Percentiles rank a stretch among this genome's conserved stretches.
These are phyloP conservation scores for Coprinopsis sp. DNA, from an alignment of 768 basidiomycete genomes.

Conservation along the genomic window DNA sequence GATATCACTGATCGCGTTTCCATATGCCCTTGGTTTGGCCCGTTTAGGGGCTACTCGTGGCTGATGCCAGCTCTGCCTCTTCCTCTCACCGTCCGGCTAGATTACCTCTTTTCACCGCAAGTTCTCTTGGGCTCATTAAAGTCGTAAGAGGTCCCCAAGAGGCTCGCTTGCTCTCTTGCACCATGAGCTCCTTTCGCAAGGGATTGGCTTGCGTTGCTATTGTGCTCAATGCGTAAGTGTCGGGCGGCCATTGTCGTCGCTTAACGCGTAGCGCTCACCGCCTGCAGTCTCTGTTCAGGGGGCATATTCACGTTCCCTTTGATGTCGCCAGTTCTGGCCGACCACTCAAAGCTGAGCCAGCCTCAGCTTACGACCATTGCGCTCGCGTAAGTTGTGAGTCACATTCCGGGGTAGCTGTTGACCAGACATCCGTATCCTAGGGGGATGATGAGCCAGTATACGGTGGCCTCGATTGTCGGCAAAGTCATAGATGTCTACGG, in stretches of 20 bases:
- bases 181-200: neutral
- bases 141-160: too few relatives aligned
- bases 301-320: slow-evolving; percentile 78
- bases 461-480: slow-evolving; percentile 65
- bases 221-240: slow-evolving; percentile 4
- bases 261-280: too few relatives aligned
- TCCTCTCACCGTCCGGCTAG: neutral
- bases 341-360: slow-evolving; percentile 61
- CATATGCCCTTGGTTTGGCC: too few relatives aligned
- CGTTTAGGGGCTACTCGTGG: neutral
- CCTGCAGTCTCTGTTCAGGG: slow-evolving; percentile 64
- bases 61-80: neutral
- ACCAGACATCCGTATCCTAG: slow-evolving; percentile 30
- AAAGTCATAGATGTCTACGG: slow-evolving; percentile 65
- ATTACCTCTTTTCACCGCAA: neutral
- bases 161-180: too few relatives aligned
- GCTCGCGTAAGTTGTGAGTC: slow-evolving; percentile 51
- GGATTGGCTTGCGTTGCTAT: slow-evolving; percentile 1
- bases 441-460: slow-evolving; percentile 82
- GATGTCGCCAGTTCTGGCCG: slow-evolving; percentile 57
- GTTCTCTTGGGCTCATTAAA: too few relatives aligned
- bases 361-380: slow-evolving; percentile 76
- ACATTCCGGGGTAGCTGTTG: neutral
- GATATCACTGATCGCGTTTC: too few relatives aligned
- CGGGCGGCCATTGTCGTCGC: too few relatives aligned